These are phyloP conservation scores for Tylopilus vinaceipallidus DNA, from an alignment of 768 basidiomycete genomes.

Conservation along the genomic window DNA sequence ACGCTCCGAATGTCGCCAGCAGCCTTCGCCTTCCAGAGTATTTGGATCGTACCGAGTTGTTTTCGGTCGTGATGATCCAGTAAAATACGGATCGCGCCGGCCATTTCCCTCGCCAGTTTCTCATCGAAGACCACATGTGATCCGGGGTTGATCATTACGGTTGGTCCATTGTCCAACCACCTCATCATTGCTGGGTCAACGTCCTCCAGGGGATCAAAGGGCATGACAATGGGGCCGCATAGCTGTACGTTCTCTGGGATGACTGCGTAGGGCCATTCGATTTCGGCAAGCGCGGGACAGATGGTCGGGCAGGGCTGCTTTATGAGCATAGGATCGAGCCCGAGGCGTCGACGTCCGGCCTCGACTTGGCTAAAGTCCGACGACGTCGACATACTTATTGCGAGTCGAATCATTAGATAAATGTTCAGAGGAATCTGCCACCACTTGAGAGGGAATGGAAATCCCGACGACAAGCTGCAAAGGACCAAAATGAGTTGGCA, in stretches of 20 bases:
- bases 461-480: conserved; percentile 10
- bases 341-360: not conserved
- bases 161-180: too few species aligned
- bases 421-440: conserved; percentile 15
- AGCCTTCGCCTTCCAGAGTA: conserved; percentile 31
- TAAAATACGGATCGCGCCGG: conserved; percentile 7
- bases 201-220: conserved; percentile 10
- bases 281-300: conserved; percentile 4
- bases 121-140: not conserved
- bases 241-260: conserved; percentile 4
- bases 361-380: not conserved
- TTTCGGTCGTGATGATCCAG: conserved; percentile 1
- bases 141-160: too few species aligned
- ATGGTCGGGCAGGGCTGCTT: not conserved
- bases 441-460: conserved; percentile 15
- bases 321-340: not conserved
- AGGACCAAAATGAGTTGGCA: not conserved
- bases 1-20: not conserved
- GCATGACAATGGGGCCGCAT: conserved; percentile 11
- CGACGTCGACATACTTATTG: not conserved
- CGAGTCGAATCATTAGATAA: conserved; percentile 4
- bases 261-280: conserved; percentile 1
- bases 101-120: not conserved
- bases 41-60: not conserved
- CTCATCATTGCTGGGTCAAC: conserved; percentile 2